Conservation (phyloP, 2,329 filamentous ascomycete species). For the Fusarium brachygibbosum region DNA sequence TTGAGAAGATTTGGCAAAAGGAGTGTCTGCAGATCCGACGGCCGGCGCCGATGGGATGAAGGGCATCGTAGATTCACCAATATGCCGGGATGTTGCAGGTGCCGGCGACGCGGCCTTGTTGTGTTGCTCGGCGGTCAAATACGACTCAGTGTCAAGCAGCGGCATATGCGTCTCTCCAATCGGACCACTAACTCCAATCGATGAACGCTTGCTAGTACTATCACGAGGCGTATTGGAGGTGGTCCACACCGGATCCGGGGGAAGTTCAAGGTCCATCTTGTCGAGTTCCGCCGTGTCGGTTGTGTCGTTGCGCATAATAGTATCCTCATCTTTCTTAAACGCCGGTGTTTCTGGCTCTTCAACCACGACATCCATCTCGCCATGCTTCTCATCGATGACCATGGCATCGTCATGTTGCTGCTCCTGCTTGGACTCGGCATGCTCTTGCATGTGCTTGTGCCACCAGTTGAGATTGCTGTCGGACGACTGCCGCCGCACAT, state of each 20-base stretch:
- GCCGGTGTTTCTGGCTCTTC: slow-evolving; percentile 40
- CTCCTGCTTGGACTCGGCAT: slow-evolving; percentile 74
- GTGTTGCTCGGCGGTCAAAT: slow-evolving; percentile 38
- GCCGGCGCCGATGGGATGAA: slow-evolving; percentile 43
- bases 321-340: slow-evolving; percentile 41
- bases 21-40: slow-evolving; percentile 38
- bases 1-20: slow-evolving; percentile 50
- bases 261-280: slow-evolving; percentile 57
- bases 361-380: slow-evolving; percentile 41
- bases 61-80: slow-evolving; percentile 47
- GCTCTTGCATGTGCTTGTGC: slow-evolving; percentile 83
- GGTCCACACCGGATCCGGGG: slow-evolving; percentile 60
- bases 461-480: slow-evolving; percentile 78
- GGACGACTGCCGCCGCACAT: slow-evolving; percentile 69
- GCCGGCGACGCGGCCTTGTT: slow-evolving; percentile 41
- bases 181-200: slow-evolving; percentile 45
- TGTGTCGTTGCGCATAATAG: slow-evolving; percentile 55
- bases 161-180: slow-evolving; percentile 49
- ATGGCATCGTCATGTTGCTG: slow-evolving; percentile 52
- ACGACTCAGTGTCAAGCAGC: slow-evolving; percentile 43
- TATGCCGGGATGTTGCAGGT: slow-evolving; percentile 38
- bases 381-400: slow-evolving; percentile 49
- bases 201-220: slow-evolving; percentile 47
- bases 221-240: slow-evolving; percentile 52
- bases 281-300: slow-evolving; percentile 59